A percentile compares a stretch with the other conserved stretches of the same genome.
phyloP scores from a whole-genome alignment of 2,329 filamentous ascomycete species.

The Clonostachys byssicola region DNA sequence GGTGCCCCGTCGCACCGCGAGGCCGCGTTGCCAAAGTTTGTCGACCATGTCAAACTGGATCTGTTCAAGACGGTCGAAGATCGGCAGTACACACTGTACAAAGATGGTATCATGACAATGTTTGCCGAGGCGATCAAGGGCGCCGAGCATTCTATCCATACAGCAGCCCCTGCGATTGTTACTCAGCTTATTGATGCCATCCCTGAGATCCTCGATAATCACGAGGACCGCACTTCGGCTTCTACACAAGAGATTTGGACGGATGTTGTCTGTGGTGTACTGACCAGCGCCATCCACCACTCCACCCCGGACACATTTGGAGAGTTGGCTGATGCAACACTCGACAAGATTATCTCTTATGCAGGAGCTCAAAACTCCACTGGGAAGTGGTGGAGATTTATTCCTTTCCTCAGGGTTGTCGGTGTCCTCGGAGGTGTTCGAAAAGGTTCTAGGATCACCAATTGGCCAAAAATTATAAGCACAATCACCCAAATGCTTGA shows the following conservation, averaged over 20 bases:
- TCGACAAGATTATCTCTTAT: constrained; percentile 38
- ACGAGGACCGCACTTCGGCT: constrained; percentile 37
- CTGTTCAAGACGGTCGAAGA: constrained; percentile 49
- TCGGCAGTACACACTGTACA: constrained; percentile 64
- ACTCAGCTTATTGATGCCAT: constrained; percentile 45
- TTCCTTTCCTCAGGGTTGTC: constrained; percentile 54
- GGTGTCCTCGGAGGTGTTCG: constrained; percentile 74
- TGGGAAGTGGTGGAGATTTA: constrained; percentile 28
- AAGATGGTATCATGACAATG: constrained; percentile 86
- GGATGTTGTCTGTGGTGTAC: constrained; percentile 67
- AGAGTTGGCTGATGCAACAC: constrained; percentile 59
- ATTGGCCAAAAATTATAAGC: constrained; percentile 66
- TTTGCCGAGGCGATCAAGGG: constrained; percentile 78
- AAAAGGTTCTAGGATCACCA: constrained; percentile 67
- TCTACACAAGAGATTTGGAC: constrained; percentile 47
- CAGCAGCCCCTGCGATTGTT: constrained; percentile 51
- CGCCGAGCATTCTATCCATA: constrained; percentile 55
- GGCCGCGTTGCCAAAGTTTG: constrained; percentile 64
- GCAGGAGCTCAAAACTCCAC: constrained; percentile 21
- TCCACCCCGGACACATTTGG: constrained; percentile 70
- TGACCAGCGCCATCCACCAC: constrained; percentile 82
- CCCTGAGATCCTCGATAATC: constrained; percentile 20
- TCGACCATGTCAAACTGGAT: constrained; percentile 69
- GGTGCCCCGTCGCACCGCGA: constrained; percentile 74
- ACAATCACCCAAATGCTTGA: constrained; percentile 49